Evolutionary conservation across 345 rosid species (phyloP).

Genomic region (Eucalyptus virginea): DNA sequence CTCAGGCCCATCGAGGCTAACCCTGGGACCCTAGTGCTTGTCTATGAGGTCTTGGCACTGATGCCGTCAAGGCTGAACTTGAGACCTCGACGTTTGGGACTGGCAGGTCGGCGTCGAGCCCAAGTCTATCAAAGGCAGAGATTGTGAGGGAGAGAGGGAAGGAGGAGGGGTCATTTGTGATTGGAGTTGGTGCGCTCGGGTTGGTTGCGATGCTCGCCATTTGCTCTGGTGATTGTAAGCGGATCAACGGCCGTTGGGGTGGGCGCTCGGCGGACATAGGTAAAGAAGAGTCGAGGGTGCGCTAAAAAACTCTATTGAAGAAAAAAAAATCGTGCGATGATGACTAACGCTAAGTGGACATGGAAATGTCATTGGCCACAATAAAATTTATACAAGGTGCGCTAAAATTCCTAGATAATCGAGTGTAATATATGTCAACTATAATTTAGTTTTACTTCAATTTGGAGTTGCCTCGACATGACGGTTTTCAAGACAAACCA

Average conservation of each 20-base stretch:
- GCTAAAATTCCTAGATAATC: too few relatives aligned
- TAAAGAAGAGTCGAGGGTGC: background rate
- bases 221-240: background rate
- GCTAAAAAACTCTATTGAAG: background rate
- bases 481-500: background rate
- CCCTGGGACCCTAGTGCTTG: too few relatives aligned
- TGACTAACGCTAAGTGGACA: background rate
- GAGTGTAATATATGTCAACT: background rate
- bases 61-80: background rate
- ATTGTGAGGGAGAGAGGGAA: background rate
- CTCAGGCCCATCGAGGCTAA: too few relatives aligned
- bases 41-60: too few relatives aligned
- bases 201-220: background rate
- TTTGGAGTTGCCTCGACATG: background rate
- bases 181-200: background rate
- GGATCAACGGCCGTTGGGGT: rapidly evolving
- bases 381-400: background rate
- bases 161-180: background rate
- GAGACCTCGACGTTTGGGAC: background rate
- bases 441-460: background rate
- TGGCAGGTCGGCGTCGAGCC: too few relatives aligned
- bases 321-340: background rate
- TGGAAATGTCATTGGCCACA: background rate
- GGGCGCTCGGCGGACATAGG: background rate
- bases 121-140: too few relatives aligned